phyloP scores from a whole-genome alignment of 2,329 filamentous ascomycete genomes.

The Fusarium sp. region DNA sequence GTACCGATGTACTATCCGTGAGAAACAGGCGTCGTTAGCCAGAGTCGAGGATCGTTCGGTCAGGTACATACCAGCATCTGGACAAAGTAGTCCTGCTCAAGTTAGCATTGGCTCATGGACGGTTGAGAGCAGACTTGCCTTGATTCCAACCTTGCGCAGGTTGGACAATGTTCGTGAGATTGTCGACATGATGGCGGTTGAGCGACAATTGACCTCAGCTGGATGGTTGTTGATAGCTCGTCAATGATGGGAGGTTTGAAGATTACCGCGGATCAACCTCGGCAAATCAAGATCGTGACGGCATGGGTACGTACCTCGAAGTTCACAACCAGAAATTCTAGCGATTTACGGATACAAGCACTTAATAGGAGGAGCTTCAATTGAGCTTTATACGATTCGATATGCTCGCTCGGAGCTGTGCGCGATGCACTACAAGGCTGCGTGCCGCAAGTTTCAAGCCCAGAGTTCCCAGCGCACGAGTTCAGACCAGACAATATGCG shows the following conservation, averaged over 20 bases:
- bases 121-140: slow-evolving; percentile 63
- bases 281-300: slow-evolving; percentile 34
- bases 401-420: slow-evolving; percentile 52
- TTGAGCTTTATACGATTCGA: not conserved
- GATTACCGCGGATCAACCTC: slow-evolving; percentile 46
- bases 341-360: slow-evolving; percentile 23
- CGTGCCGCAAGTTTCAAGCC: slow-evolving; percentile 37
- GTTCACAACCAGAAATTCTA: slow-evolving; percentile 32
- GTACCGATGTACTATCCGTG: slow-evolving; percentile 65
- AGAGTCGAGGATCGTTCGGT: slow-evolving; percentile 32
- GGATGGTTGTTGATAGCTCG: slow-evolving; percentile 23
- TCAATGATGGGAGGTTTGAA: slow-evolving; percentile 37
- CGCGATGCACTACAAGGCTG: slow-evolving; percentile 44
- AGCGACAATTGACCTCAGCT: slow-evolving; percentile 42
- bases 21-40: slow-evolving; percentile 34
- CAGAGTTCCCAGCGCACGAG: slow-evolving; percentile 44
- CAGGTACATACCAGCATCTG: slow-evolving; percentile 84
- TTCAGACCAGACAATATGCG: slow-evolving; percentile 55
- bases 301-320: slow-evolving; percentile 34
- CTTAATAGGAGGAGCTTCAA: not conserved
- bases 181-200: slow-evolving; percentile 81
- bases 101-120: slow-evolving; percentile 29
- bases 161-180: slow-evolving; percentile 87
- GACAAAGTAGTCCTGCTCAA: slow-evolving; percentile 80
- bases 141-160: slow-evolving; percentile 86